These are phyloP conservation scores for Globisporangium ultimum DNA, from an alignment of 352 stramenopile genomes.

Conservation along the genomic window DNA sequence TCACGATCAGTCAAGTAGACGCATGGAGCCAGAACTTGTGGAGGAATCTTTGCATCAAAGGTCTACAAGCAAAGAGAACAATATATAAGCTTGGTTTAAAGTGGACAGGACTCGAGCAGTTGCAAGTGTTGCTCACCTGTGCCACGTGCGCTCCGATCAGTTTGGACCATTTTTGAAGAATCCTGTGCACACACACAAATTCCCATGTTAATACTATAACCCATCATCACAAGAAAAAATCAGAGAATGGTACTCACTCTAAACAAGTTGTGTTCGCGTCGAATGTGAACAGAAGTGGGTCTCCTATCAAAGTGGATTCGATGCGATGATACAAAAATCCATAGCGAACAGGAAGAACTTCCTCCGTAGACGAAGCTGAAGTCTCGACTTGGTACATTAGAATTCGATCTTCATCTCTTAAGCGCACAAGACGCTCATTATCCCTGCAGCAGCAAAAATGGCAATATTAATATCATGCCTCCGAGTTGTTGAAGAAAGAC, in stretches of 20 bases:
- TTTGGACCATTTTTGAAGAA: conserved; percentile 55
- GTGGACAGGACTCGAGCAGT: neutral
- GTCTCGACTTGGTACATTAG: conserved; percentile 63
- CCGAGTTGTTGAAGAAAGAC: neutral
- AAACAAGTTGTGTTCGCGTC: conserved; percentile 53
- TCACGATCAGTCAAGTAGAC: conserved; percentile 59
- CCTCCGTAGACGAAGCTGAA: conserved; percentile 14
- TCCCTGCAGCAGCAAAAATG: conserved; percentile 25
- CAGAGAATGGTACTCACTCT: conserved; percentile 25
- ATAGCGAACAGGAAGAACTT: conserved; percentile 29
- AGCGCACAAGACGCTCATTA: conserved; percentile 45
- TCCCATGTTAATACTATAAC: too few species aligned
- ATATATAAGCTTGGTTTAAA: too few species aligned
- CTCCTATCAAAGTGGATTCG: conserved; percentile 42
- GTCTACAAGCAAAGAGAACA: conserved; percentile 4
- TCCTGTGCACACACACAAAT: conserved; percentile 11
- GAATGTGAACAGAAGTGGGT: conserved; percentile 72
- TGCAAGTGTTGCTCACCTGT: conserved; percentile 11
- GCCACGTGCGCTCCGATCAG: conserved; percentile 42
- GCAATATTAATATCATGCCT: neutral
- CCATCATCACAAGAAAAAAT: neutral
- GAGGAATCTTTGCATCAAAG: conserved; percentile 30
- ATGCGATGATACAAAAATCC: conserved; percentile 75
- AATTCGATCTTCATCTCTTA: conserved; percentile 74
- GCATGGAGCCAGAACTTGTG: conserved; percentile 40